Evolutionary conservation across 176 grass and related monocot species (phyloP), one percentile per base, ranked within the genome.

Genomic region (Phoenix dactylifera): DNA sequence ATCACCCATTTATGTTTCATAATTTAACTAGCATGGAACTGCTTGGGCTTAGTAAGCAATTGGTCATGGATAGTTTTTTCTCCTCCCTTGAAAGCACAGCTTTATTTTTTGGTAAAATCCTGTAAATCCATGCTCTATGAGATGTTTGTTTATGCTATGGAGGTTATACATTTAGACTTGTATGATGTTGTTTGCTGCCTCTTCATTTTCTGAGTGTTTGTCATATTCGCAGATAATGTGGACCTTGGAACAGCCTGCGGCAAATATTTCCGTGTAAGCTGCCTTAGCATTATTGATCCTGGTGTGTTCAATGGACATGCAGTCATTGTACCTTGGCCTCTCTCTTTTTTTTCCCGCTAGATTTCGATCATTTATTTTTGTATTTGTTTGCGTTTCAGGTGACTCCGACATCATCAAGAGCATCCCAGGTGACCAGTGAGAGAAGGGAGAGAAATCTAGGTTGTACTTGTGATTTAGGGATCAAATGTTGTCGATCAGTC

Each of bases 201-300:
- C 19, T 49, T 48, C 52, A 18, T 66, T 9, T 24, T 55, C 35
- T 39, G 35, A 39, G 2, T 44, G 1, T 7, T 44, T 44, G 9
- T 10, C 35, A 12, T 44, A 44, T 44, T 44, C 14, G 53, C 74
- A 98, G 93, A 88, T 79, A 98, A 98, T 59, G 93, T 98, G 66
- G 93, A 98, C 63, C 87, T 98, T 67, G 93, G 93, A 66, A 92
- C 84, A 22, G 93, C 93, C 50, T 98, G 87, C 0, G 93, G 87
- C 16, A 98, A 92, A 70, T 98, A 98, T 70, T 98, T 61, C 60
- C 74, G 84, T 60, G 93, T 98, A 35, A 81, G 93, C 81, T 98
- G 87, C 58, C 93, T 98, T 65, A 98, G 93, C 68, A 86, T 98
- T 28, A 81, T 98, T 19, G 84, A 98, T 58, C 81, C 87, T 74